Evolutionary conservation across 805 yeast genomes (phyloP).

Genomic region (Candida ponderosae): DNA sequence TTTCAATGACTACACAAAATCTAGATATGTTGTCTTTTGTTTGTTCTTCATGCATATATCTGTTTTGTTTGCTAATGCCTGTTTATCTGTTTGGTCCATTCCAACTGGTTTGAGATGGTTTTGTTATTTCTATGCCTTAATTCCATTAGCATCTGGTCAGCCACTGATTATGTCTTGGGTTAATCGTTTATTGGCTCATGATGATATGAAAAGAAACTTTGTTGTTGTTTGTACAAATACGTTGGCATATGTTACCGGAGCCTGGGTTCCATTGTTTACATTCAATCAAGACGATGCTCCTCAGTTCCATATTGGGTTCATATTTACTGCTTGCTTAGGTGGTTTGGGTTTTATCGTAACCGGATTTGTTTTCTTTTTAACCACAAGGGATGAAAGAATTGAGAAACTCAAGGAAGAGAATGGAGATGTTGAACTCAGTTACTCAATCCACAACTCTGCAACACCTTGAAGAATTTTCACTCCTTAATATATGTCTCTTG

Average conservation of each 20-base stretch:
- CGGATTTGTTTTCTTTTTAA: constrained; percentile 14
- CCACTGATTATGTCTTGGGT: constrained; percentile 48
- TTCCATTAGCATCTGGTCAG: constrained; percentile 42
- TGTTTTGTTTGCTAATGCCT: constrained; percentile 32
- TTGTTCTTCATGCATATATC: constrained; percentile 29
- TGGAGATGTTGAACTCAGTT: constrained; percentile 29
- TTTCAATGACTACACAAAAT: constrained; percentile 26
- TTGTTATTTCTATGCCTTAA: constrained; percentile 36
- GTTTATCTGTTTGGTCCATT: constrained; percentile 37
- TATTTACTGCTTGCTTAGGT: constrained; percentile 25
- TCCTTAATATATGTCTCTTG: no score
- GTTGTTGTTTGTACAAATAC: constrained; percentile 29
- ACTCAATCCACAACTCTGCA: no score
- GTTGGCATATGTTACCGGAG: constrained; percentile 29
- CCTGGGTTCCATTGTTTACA: constrained; percentile 30
- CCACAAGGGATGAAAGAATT: constrained; percentile 17
- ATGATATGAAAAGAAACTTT: constrained; percentile 16
- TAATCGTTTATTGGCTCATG: constrained; percentile 30
- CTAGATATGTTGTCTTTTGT: constrained; percentile 27
- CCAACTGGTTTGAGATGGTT: constrained; percentile 39
- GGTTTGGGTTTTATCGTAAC: constrained; percentile 24
- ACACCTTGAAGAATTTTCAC: no score
- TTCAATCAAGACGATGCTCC: constrained; percentile 31
- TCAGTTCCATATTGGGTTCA: constrained; percentile 25
- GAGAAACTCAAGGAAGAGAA: constrained; percentile 36